These are phyloP conservation scores for Kodamaea nitidulidarum DNA, from an alignment of 805 yeast species.

Conservation along the genomic window DNA sequence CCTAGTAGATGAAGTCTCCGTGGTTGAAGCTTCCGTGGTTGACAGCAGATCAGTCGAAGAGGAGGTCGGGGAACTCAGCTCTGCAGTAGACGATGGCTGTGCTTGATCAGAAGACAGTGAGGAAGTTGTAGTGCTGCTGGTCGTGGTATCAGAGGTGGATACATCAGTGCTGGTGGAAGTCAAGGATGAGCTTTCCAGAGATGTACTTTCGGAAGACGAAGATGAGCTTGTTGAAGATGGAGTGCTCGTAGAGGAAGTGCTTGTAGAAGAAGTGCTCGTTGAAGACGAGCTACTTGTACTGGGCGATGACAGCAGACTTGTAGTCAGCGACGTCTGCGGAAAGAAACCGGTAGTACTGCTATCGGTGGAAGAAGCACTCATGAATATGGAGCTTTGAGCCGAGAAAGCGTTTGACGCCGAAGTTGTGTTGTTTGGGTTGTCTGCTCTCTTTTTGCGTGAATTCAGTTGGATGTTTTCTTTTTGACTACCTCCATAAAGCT, in stretches of 20 bases:
- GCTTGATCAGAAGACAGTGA: not conserved
- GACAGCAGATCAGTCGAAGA: constrained; percentile 1
- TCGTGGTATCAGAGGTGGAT: not conserved
- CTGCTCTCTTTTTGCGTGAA: constrained; percentile 6
- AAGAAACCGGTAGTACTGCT: not conserved
- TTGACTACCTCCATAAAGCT: not conserved
- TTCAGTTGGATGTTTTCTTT: too few species aligned
- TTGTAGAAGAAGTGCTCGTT: constrained; percentile 1
- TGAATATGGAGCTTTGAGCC: not conserved
- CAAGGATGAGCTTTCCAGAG: not conserved
- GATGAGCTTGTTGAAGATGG: not conserved
- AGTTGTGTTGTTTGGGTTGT: constrained; percentile 15
- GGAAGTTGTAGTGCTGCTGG: constrained; percentile 2
- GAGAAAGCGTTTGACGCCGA: constrained; percentile 20
- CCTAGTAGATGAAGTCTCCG: not conserved
- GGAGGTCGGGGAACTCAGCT: not conserved
- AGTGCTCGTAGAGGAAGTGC: not conserved
- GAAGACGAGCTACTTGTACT: constrained; percentile 4
- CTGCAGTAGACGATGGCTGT: not conserved
- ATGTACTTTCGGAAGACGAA: not conserved
- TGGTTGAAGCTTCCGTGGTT: not conserved
- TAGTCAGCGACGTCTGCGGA: too few species aligned
- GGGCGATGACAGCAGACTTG: not conserved
- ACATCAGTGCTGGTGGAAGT: too few species aligned
- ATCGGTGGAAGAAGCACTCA: not conserved